Conservation (phyloP, 345 rosid genomes). For the Triadica sebifera region DNA sequence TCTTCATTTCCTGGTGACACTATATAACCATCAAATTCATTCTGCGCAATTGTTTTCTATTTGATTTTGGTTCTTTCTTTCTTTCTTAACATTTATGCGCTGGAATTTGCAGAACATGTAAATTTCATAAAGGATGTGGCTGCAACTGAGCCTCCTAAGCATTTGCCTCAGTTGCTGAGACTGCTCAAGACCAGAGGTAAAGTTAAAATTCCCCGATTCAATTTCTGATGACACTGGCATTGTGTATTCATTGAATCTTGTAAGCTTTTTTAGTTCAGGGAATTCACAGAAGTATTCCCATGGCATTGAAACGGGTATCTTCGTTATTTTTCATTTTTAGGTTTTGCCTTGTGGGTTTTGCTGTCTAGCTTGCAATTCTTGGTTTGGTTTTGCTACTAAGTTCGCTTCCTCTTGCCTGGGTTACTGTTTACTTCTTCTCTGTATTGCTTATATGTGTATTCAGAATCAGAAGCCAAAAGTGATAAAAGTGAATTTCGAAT, state of each 20-base stretch:
- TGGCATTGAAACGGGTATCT: neutral
- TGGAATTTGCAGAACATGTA: constrained; percentile 45
- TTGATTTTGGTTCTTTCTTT: neutral
- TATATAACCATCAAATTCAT: neutral
- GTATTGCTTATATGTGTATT: neutral
- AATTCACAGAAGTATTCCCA: neutral
- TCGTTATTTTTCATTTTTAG: too few species aligned
- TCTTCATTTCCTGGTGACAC: constrained; percentile 42
- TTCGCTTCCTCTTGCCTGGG: neutral
- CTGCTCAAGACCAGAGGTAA: constrained; percentile 65
- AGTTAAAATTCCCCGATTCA: neutral
- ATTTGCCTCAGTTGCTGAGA: constrained; percentile 50
- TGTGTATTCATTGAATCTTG: neutral
- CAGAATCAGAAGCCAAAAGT: neutral
- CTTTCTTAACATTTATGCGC: neutral
- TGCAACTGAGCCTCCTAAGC: constrained; percentile 59
- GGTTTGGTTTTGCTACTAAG: neutral
- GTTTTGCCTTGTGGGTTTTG: neutral
- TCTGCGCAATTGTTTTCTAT: neutral
- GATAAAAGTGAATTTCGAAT: neutral
- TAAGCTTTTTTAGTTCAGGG: neutral
- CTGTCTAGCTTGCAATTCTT: neutral
- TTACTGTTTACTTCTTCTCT: neutral
- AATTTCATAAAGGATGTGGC: constrained; percentile 62
- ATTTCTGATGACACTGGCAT: neutral